Evolutionary conservation across 2,329 filamentous ascomycete species (phyloP).

Genomic region (Penicillium brevicompactum): DNA sequence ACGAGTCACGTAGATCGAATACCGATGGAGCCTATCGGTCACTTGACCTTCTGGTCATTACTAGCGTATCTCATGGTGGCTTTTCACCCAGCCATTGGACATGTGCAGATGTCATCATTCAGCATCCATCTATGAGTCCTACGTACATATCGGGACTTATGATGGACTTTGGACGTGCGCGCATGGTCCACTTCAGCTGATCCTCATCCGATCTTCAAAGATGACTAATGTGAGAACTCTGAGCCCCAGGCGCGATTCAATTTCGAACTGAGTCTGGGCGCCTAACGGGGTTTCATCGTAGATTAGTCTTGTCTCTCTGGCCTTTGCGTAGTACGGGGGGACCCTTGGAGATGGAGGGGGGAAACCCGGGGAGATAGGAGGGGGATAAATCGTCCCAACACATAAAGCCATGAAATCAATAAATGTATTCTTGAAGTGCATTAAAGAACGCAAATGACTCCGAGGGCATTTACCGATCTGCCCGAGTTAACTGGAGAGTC

Average conservation of each 20-base stretch:
- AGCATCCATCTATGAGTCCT: neutral
- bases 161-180: neutral
- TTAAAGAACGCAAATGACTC: too few species aligned
- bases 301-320: too few species aligned
- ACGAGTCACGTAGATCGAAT: conserved; percentile 5
- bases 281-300: neutral
- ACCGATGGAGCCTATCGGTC: neutral
- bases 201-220: neutral
- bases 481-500: neutral
- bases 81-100: neutral
- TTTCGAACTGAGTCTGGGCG: neutral
- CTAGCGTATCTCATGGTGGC: neutral
- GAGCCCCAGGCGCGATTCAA: neutral
- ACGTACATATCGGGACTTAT: too few species aligned
- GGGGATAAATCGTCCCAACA: too few species aligned
- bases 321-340: too few species aligned
- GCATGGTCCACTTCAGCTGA: neutral
- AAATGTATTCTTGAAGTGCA: too few species aligned
- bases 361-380: too few species aligned
- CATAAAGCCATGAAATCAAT: too few species aligned
- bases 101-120: neutral
- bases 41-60: neutral
- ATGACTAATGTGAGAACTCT: neutral
- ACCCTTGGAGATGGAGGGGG: too few species aligned
- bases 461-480: too few species aligned